Base-by-base conservation (phyloP, 1,284 basidiomycete genomes). In the Trichosporon coremiiforme region DNA sequence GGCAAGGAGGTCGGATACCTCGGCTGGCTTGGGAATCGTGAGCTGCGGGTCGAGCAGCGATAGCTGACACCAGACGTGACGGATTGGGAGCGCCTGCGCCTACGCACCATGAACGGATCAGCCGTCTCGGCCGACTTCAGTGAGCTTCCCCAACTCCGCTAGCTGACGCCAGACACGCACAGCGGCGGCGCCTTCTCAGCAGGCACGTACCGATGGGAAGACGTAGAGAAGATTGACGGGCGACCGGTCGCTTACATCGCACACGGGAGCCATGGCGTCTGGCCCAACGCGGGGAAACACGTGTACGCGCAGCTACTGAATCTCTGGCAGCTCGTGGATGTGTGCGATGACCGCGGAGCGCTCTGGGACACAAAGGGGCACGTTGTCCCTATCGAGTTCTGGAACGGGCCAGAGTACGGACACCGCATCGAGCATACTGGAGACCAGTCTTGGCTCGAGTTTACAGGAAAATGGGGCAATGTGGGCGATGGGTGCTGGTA, bases 11-110 rank as follows among this genome's bases (percentile, higher is more conserved):
- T 81, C 2, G 77, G 78, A 17, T 73, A 74, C 0, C 75, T 83
- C 15, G 82, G 82, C 1, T 71, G 78, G 17, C 70, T 83, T 4
- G 82, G 81, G 0, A 81, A 83, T 70, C 81, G 80, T 83, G 66
- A 72, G 80, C 75, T 9, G 10, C n/a, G n/a, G 7, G 4, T 2
- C 10, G 0, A 1, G 0, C 6, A 0, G 17, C 7, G 12, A 22
- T 5, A n/a, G 64, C 70, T 70, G 65, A 68, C 60, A 13, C 0
- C 67, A 81, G 80, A 82, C 67, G 77, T 83, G 4, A 75, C 75
- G 0, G 81, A 82, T 67, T 82, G 81, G 80, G 81, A 83, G 73
- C 76, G 75, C 50, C 66, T 83, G 7, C 73, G 77, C 12, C 70
- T 83, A 31, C 71, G 81, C 4, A 82, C 81, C 0, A 66, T 80